A percentile compares a stretch with the other conserved stretches of the same genome.
These are phyloP conservation scores for Saturnispora saitoi DNA, from an alignment of 805 yeast species.

Conservation along the genomic window DNA sequence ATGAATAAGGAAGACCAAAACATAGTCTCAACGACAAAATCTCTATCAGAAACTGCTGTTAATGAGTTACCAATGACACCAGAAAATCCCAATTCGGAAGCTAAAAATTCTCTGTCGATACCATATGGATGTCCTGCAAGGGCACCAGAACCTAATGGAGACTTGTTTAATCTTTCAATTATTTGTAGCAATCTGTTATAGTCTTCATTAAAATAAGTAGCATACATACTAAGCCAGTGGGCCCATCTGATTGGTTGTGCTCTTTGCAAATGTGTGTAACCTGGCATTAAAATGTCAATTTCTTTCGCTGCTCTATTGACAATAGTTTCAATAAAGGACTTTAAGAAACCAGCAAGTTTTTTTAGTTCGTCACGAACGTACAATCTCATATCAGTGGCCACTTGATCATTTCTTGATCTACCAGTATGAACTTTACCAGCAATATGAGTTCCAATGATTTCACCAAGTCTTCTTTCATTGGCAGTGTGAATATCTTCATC, in stretches of 20 bases:
- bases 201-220: constrained; percentile 90
- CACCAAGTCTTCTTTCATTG: constrained; percentile 95
- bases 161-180: constrained; percentile 70
- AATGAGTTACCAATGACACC: constrained; percentile 92
- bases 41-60: constrained; percentile 96
- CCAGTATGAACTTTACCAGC: constrained; percentile 99
- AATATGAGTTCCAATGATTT: constrained; percentile 83
- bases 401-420: constrained; percentile 96
- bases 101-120: constrained; percentile 88
- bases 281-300: constrained; percentile 94
- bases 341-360: constrained; percentile 48
- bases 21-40: constrained; percentile 89
- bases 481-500: constrained; percentile 99
- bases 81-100: constrained; percentile 67
- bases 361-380: constrained; percentile 75
- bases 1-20: constrained; percentile 93
- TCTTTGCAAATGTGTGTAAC: constrained; percentile 96
- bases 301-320: constrained; percentile 72
- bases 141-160: constrained; percentile 96
- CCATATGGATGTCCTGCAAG: constrained; percentile 99
- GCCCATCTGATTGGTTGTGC: constrained; percentile 99
- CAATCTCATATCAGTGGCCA: constrained; percentile 97
- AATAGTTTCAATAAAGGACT: constrained; percentile 58
- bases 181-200: constrained; percentile 77
- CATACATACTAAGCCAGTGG: constrained; percentile 92